A percentile compares a stretch with the other conserved stretches of the same genome.
Conservation (phyloP, 306 rosid species). For the Datisca glomerata region DNA sequence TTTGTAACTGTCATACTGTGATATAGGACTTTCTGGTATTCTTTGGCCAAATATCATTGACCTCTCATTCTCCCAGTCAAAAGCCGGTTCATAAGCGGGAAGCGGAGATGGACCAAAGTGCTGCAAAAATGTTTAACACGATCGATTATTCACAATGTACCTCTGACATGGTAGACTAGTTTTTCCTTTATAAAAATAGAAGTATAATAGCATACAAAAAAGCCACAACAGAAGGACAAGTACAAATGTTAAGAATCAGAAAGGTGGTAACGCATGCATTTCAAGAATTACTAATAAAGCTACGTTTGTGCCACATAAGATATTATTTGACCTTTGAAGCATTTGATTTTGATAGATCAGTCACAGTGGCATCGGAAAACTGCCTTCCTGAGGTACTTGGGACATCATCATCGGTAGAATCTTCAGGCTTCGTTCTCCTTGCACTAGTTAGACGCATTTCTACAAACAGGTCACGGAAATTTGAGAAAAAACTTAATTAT, state of each 20-base stretch:
- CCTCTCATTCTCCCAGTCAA: conserved; percentile 99
- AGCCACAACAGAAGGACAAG: too few relatives aligned
- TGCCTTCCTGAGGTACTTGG: conserved; percentile 98
- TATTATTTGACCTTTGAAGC: conserved; percentile 72
- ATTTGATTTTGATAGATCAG: conserved; percentile 35
- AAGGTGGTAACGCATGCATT: too few relatives aligned
- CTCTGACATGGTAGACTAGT: neutral
- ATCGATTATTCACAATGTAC: conserved; percentile 6
- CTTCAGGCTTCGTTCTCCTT: conserved; percentile 67
- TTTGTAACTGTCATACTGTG: conserved; percentile 47
- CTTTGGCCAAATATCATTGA: conserved; percentile 94
- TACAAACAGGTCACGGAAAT: conserved; percentile 17
- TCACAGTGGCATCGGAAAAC: conserved; percentile 39
- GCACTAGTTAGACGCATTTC: conserved; percentile 87
- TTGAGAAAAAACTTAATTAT: conserved; percentile 5
- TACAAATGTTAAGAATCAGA: too few relatives aligned
- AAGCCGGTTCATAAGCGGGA: conserved; percentile 95
- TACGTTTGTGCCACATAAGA: too few relatives aligned
- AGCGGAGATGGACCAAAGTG: conserved; percentile 84
- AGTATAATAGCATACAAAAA: too few relatives aligned
- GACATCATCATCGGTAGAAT: conserved; percentile 72
- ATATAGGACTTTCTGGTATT: conserved; percentile 72
- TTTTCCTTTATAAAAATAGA: too few relatives aligned
- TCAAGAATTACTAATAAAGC: too few relatives aligned
- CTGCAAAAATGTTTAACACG: conserved; percentile 30